Base-by-base conservation (phyloP, 2,329 filamentous ascomycete genomes). In the Calcarisporium arbuscula region DNA sequence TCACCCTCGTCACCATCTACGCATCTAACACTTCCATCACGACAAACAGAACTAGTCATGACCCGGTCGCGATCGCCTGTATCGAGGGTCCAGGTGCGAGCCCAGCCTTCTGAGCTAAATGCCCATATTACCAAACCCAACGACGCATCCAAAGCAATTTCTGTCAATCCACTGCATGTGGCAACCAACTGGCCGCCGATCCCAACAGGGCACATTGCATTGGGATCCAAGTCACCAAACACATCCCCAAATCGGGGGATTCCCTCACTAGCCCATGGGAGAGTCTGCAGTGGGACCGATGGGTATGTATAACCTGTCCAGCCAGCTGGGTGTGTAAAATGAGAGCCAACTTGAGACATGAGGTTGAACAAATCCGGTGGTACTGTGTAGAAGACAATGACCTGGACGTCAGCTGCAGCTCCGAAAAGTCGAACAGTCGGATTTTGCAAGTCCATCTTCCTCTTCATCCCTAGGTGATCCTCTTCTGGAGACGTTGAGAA, bases 351-450 rank as follows among this genome's bases (percentile, higher is more conserved):
- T n/a, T 35, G 44, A 17, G 47, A 44, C 28, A 56, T 52, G 14
- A 60, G 51, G 20, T 62, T 58, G 40, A 77, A 72, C 3, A 71
- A 53, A 50, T 82, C 77, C 1, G 67, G 53, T 0, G 80, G 77
- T 2, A 84, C 59, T 1, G 67, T 77, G 51, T 79, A 84, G 3
- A 82, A 58, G 34, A 78, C 67, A 18, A 84, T 44, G 26, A 60
- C 49, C 43, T 68, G 64, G 29, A 19, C 53, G 36, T 47, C 41
- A 1, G 28, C 16, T 8, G 29, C 22, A 6, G 16, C 12, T 8
- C 7, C 14, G 8, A n/a, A 11, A 22, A 23, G 14, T n/a, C 22
- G 12, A 3, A 5, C 27, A 14, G 5, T 17, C 14, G 12, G 17
- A 18, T 30, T 12, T 25, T 15, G 26, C n/a, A n/a, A n/a, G n/a